Evolutionary conservation across 179 eudicot genomes (phyloP), one percentile per base, ranked within the genome.

Genomic region (Drosera spatulata): DNA sequence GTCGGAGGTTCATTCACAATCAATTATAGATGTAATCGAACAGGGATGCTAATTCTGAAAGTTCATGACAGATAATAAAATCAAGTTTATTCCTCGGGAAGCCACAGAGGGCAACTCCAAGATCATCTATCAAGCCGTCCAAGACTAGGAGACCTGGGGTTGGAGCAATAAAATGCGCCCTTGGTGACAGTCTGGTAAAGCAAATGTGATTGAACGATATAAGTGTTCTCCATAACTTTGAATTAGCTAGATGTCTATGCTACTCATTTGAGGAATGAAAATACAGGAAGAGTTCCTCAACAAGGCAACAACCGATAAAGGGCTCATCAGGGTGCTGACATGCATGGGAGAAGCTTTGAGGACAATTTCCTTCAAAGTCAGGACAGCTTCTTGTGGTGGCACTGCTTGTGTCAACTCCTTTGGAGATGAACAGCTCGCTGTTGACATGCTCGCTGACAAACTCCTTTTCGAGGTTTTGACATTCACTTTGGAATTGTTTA

Each of bases 391-490:
- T 46, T 94, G 99, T 75, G 89, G 99, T 7, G 99, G 95, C 69
- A 94, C 97, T 57, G 96, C 91, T 22, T 94, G 99, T 69, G 95
- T 94, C 5, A 94, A 94, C 75, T 49, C 97, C 50, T 94, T 94
- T 67, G 99, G 97, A 5, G 99, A 90, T 67, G 97, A 94, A 69
- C 99, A 94, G 62, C 99, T 94, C 53, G 99, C 99, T 8, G 94
- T 94, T 50, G 99, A 94, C 72, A 50, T 94, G 79, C 97, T 94
- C 44, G 99, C 99, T 8, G 68, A 94, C 73, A 87, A 94, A 73
- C 97, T 94, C 61, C 88, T 94, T 37, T 94, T 94, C 10, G 97
- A 94, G 84, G 99, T 94, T 14, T 51, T 7, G 45, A 43, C 45
- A 43, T 43, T 43, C 45, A 43, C 45, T 7, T 22, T 22, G 33